Base-by-base conservation (phyloP, 331 rosid genomes). In the Pyrus hybrid region DNA sequence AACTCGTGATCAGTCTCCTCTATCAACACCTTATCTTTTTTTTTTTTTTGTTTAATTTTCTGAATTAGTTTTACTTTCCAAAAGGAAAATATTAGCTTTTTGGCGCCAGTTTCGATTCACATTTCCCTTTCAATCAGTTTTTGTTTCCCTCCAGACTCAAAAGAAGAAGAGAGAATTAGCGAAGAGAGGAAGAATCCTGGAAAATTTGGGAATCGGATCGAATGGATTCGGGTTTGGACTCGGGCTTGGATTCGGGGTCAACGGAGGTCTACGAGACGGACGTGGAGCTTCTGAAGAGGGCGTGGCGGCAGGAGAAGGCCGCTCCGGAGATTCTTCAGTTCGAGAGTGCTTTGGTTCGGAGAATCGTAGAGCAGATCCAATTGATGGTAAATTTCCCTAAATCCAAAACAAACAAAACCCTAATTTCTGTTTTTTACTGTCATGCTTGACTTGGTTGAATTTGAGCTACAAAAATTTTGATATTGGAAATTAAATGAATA, bases 281-380 rank as follows among this genome's bases (percentile, higher is more conserved):
- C 75, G 93, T 90, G 10, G 96, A 87, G 80, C 95, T 86, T 30
- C 89, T 93, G 35, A 91, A 93, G 91, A 86, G 86, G 73, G 96
- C 91, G 1, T 93, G 97, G 97, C 95, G 98, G 65, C 93, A 87
- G 51, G 96, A 93, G 80, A 91, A 87, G 82, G 93, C 98, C 1
- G 96, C 97, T 3, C 99, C 97, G 8, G 95, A 88, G 83, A 82
- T 94, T 82, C 90, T 94, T 63, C 91, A 73, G 20, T 94, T 78
- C 77, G 85, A 92, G 87, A 47, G 79, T 25, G 84, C 83, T 68
- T 81, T 94, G 86, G 76, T 90, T 75, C 22, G 29, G 79, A 88
- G 97, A 54, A 79, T 90, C 71, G 74, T 28, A 29, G 92, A 77
- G 43, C 97, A 92, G 84, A 85, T 92, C 81, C 87, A 87, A 63